A percentile compares a stretch with the other conserved stretches of the same genome.
Conservation (phyloP, 768 basidiomycete species). For the Mycena vitilis region DNA sequence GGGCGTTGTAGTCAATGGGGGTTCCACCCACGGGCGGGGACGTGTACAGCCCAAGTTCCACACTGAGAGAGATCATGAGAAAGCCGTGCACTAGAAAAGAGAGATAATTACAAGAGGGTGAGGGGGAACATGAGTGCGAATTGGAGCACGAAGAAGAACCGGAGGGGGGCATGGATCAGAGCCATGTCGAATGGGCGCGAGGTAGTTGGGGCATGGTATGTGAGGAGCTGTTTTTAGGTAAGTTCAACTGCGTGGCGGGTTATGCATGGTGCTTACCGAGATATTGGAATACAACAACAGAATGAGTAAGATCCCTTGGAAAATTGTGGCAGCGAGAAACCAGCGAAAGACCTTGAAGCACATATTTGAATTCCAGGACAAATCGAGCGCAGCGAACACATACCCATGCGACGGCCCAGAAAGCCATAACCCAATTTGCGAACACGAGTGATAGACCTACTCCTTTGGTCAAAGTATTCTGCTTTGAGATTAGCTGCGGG, state of each 20-base stretch:
- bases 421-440: slow-evolving; percentile 83
- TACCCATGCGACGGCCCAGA: slow-evolving; percentile 86
- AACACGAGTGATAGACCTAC: slow-evolving; percentile 84
- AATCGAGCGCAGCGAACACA: slow-evolving; percentile 37
- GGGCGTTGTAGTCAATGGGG: slow-evolving; percentile 65
- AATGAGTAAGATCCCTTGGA: slow-evolving; percentile 77
- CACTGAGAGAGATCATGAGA: slow-evolving; percentile 52
- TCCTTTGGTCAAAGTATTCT: slow-evolving; percentile 79
- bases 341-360: slow-evolving; percentile 71
- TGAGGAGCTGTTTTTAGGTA: slow-evolving; percentile 54
- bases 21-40: slow-evolving; percentile 55
- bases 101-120: slow-evolving; percentile 63
- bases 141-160: slow-evolving; percentile 72
- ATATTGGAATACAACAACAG: slow-evolving; percentile 84
- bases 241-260: too few species aligned
- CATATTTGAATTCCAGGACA: background rate
- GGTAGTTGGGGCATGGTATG: slow-evolving; percentile 73
- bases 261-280: slow-evolving; percentile 41
- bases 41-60: slow-evolving; percentile 74
- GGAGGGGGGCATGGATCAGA: slow-evolving; percentile 89
- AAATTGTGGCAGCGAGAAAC: slow-evolving; percentile 81
- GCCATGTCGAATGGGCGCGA: slow-evolving; percentile 78
- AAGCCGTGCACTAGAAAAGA: background rate
- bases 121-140: slow-evolving; percentile 68
- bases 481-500: background rate